These are phyloP conservation scores for Puccinia sorghi DNA, from an alignment of 1,284 basidiomycete species.

Conservation along the genomic window DNA sequence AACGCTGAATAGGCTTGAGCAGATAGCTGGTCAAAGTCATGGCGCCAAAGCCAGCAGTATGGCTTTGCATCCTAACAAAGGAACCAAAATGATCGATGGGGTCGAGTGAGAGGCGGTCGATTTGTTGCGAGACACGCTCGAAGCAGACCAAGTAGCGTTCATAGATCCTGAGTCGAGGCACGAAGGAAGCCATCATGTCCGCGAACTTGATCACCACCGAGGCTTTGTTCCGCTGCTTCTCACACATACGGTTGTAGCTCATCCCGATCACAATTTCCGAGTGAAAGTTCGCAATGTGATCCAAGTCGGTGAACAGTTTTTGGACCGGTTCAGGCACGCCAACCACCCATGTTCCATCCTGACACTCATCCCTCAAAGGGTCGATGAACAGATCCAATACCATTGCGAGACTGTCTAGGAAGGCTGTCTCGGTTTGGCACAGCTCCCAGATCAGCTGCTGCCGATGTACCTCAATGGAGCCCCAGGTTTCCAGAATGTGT, in stretches of 20 bases:
- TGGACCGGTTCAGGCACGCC: slow-evolving; percentile 67
- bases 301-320: slow-evolving; percentile 77
- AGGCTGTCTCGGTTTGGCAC: slow-evolving; percentile 68
- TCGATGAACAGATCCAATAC: slow-evolving; percentile 71
- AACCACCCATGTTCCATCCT: slow-evolving; percentile 62
- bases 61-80: slow-evolving; percentile 75
- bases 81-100: slow-evolving; percentile 69
- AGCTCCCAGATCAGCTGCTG: slow-evolving; percentile 72
- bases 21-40: slow-evolving; percentile 69
- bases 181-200: slow-evolving; percentile 65
- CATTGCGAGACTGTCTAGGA: slow-evolving; percentile 68
- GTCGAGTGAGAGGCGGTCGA: slow-evolving; percentile 56
- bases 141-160: slow-evolving; percentile 78
- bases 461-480: slow-evolving; percentile 65
- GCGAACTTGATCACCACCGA: slow-evolving; percentile 63
- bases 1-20: slow-evolving; percentile 71
- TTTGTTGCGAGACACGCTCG: slow-evolving; percentile 65
- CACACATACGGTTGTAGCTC: slow-evolving; percentile 15
- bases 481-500: slow-evolving; percentile 51
- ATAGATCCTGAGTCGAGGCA: slow-evolving; percentile 66
- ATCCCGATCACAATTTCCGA: background rate
- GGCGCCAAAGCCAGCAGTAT: slow-evolving; percentile 67
- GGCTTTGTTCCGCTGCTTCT: slow-evolving; percentile 6
- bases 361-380: slow-evolving; percentile 60
- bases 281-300: slow-evolving; percentile 67